Evolutionary conservation across 768 basidiomycete species (phyloP).

Genomic region (Agaricus sinodeliciosus): DNA sequence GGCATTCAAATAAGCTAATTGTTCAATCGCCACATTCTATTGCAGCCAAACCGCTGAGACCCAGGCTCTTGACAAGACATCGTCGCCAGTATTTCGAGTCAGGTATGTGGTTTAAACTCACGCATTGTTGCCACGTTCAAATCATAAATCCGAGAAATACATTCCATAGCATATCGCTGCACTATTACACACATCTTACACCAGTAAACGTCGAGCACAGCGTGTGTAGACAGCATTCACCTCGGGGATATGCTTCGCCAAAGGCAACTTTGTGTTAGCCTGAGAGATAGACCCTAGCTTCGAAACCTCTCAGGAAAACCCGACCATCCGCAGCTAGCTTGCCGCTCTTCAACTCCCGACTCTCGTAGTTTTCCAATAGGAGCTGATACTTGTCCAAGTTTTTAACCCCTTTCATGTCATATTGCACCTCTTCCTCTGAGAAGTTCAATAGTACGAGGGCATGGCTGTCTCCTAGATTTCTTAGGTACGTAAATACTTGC

Average conservation of each 20-base stretch:
- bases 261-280: background rate
- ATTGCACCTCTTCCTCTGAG: constrained; percentile 18
- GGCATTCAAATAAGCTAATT: too few species aligned
- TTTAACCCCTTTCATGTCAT: constrained; percentile 12
- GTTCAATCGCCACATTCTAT: too few species aligned
- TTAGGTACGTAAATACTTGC: constrained; percentile 48
- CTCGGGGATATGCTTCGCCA: background rate
- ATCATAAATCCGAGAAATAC: too few species aligned
- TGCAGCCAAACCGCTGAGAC: too few species aligned
- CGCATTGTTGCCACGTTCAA: too few species aligned
- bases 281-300: constrained; percentile 26
- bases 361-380: constrained; percentile 25
- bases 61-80: too few species aligned
- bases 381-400: constrained; percentile 11
- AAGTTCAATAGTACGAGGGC: constrained; percentile 48
- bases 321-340: background rate
- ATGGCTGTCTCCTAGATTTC: constrained; percentile 27
- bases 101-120: too few species aligned
- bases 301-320: constrained; percentile 22
- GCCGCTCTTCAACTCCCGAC: background rate
- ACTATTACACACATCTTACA: too few species aligned
- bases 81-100: too few species aligned
- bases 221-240: background rate
- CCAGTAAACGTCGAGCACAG: too few species aligned
- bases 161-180: too few species aligned